A percentile compares a stretch with the other conserved stretches of the same genome.
Conservation (phyloP, 345 rosid genomes). For the Melastoma malabathricum region DNA sequence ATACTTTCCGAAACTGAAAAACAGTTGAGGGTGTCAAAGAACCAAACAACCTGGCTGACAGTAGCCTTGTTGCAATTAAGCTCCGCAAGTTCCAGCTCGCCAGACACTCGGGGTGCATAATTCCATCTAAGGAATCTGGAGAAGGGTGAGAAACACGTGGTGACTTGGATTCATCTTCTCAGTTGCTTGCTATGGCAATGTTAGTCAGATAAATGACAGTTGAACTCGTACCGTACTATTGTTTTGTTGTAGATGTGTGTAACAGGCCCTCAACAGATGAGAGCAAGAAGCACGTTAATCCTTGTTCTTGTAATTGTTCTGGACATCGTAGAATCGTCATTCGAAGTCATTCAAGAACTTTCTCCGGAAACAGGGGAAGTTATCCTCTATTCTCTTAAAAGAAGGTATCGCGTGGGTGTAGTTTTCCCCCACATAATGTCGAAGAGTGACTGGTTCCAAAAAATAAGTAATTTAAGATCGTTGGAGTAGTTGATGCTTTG, state of each 20-base stretch:
- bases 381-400: constrained; percentile 26
- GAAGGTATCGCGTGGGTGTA: background rate
- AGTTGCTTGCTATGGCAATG: background rate
- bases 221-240: constrained; percentile 5
- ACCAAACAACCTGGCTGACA: constrained; percentile 93
- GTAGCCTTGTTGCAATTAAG: constrained; percentile 86
- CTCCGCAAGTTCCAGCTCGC: constrained; percentile 36
- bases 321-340: constrained; percentile 27
- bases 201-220: background rate
- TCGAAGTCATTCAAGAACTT: constrained; percentile 65
- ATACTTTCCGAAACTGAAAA: constrained; percentile 87
- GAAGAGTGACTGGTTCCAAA: background rate
- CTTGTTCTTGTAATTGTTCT: constrained; percentile 28
- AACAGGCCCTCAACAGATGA: constrained; percentile 41
- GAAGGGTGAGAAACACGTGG: constrained; percentile 28
- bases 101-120: constrained; percentile 29
- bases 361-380: constrained; percentile 58
- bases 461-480: too few species aligned
- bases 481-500: too few species aligned
- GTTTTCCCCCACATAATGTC: background rate
- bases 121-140: constrained; percentile 27
- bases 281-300: constrained; percentile 24
- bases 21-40: constrained; percentile 78
- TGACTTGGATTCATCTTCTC: background rate
- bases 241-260: constrained; percentile 28